phyloP scores from a whole-genome alignment of 495 filamentous ascomycete genomes.

The Immersiella caudata region DNA sequence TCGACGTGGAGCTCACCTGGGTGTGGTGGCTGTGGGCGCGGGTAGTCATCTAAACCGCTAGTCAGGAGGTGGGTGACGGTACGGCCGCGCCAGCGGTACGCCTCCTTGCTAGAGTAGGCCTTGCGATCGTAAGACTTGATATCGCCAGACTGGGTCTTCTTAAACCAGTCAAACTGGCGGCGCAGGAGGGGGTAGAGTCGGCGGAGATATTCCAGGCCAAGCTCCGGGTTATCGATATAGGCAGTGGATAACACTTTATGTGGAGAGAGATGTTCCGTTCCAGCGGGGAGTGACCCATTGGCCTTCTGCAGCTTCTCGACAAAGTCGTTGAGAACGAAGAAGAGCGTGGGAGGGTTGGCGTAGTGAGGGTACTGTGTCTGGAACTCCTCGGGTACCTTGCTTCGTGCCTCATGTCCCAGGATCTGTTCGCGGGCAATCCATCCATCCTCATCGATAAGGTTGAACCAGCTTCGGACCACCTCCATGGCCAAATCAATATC shows the following conservation, averaged over 20 bases:
- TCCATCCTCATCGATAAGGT: slow-evolving; percentile 92
- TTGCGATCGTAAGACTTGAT: slow-evolving; percentile 88
- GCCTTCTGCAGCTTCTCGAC: slow-evolving; percentile 66
- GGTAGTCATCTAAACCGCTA: slow-evolving; percentile 94
- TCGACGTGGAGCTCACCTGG: slow-evolving; percentile 96
- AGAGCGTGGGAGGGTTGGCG: slow-evolving; percentile 96
- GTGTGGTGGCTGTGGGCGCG: slow-evolving; percentile 92
- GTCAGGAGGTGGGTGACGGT: slow-evolving; percentile 84
- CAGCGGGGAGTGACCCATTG: slow-evolving; percentile 41
- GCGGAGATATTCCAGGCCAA: slow-evolving; percentile 73
- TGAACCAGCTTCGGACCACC: slow-evolving; percentile 94
- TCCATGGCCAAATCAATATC: slow-evolving; percentile 90
- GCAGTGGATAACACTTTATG: slow-evolving; percentile 53
- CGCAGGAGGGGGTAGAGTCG: slow-evolving; percentile 89
- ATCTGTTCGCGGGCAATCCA: slow-evolving; percentile 99
- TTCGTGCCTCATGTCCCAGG: slow-evolving; percentile 87
- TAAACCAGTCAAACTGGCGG: slow-evolving; percentile 92
- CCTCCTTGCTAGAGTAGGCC: slow-evolving; percentile 83
- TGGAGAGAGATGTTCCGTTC: slow-evolving; percentile 39
- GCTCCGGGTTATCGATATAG: slow-evolving; percentile 65
- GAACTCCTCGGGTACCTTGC: slow-evolving; percentile 94
- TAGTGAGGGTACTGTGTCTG: slow-evolving; percentile 97
- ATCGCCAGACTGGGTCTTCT: slow-evolving; percentile 86
- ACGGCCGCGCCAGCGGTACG: slow-evolving; percentile 94
- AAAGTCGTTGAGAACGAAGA: slow-evolving; percentile 81